Evolutionary conservation across 306 rosid genomes (phyloP).

Genomic region (Quillaja saponaria): DNA sequence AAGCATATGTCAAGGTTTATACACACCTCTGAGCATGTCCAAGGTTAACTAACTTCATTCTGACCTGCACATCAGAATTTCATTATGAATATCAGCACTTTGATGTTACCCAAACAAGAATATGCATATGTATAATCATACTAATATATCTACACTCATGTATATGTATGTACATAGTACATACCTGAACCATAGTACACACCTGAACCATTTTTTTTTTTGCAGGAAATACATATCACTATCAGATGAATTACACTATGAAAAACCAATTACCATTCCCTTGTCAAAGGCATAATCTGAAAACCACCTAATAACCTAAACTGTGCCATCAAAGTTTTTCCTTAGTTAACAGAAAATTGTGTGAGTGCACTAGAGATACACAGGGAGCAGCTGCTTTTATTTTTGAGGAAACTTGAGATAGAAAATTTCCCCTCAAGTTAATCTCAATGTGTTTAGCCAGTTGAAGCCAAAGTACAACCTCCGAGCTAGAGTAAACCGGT

Average conservation of each 20-base stretch:
- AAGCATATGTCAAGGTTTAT: conserved; percentile 18
- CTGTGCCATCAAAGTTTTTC: neutral
- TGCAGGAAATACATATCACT: too few species aligned
- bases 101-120: neutral
- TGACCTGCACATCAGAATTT: conserved; percentile 65
- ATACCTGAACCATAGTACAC: too few species aligned
- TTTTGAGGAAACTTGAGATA: neutral
- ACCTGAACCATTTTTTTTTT: too few species aligned
- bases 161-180: too few species aligned
- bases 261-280: conserved; percentile 12
- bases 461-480: neutral
- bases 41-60: conserved; percentile 71
- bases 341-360: conserved; percentile 15
- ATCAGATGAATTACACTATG: neutral
- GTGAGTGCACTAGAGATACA: conserved; percentile 9
- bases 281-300: conserved; percentile 6
- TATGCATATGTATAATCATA: too few species aligned
- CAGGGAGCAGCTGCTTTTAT: neutral
- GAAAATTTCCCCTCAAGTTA: neutral
- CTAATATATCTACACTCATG: too few species aligned
- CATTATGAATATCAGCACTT: conserved; percentile 17
- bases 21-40: conserved; percentile 94
- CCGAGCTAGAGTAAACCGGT: too few species aligned
- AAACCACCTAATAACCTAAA: conserved; percentile 20
- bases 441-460: conserved; percentile 16